Conservation (phyloP, 108 stramenopile genomes). For the Seminavis robusta region DNA sequence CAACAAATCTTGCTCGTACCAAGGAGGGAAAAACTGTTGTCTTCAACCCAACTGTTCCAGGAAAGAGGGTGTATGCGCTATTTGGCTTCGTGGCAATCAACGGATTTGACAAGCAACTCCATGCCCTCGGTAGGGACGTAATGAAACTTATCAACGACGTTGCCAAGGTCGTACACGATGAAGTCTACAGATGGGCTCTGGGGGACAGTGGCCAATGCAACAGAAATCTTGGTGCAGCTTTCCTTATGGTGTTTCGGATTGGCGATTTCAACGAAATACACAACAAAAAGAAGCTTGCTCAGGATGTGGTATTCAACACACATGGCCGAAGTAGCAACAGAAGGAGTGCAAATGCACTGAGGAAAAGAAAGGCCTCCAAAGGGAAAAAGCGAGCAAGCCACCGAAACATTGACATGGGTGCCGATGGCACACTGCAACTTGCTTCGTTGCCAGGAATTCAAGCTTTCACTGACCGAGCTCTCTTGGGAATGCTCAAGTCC, state of each 20-base stretch:
- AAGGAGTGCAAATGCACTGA: neutral
- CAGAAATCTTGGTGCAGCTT: conserved; percentile 92
- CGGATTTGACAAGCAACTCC: conserved; percentile 77
- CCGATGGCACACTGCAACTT: conserved; percentile 24
- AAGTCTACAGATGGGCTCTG: conserved; percentile 82
- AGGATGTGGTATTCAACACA: conserved; percentile 61
- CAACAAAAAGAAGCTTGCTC: conserved; percentile 73
- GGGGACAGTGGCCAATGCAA: conserved; percentile 91
- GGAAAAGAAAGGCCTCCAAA: neutral
- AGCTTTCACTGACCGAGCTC: conserved; percentile 73
- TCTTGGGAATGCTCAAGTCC: conserved; percentile 79
- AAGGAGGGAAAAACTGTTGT: conserved; percentile 67
- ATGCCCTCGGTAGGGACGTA: conserved; percentile 80
- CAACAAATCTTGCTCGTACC: conserved; percentile 85
- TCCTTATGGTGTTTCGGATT: conserved; percentile 95
- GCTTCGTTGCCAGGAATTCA: conserved; percentile 60
- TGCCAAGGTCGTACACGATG: conserved; percentile 86
- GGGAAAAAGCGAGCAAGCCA: neutral
- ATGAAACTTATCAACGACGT: conserved; percentile 95
- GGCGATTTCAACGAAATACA: conserved; percentile 71
- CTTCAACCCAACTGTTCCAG: conserved; percentile 91
- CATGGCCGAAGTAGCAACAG: neutral
- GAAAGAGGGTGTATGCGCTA: conserved; percentile 87
- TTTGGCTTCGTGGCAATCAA: conserved; percentile 93
- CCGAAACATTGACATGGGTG: neutral